Evolutionary conservation across 1,284 basidiomycete genomes (phyloP).

Genomic region (Xerocomus amazonicus): DNA sequence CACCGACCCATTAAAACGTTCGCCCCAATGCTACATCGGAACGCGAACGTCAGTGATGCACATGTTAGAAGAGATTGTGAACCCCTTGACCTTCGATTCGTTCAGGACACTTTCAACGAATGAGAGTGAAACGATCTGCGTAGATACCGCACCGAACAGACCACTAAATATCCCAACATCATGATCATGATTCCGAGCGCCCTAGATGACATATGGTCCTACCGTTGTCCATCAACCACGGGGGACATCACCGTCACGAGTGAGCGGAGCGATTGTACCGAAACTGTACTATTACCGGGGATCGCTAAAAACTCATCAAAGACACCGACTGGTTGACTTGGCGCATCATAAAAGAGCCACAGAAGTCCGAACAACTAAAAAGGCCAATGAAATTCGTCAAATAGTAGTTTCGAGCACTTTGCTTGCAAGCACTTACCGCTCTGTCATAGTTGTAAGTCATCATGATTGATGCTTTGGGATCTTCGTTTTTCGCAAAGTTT

Average conservation of each 20-base stretch:
- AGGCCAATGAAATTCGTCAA: no score
- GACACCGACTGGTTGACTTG: slow-evolving; percentile 43
- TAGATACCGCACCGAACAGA: slow-evolving; percentile 16
- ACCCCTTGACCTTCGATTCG: slow-evolving; percentile 9
- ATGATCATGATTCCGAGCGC: no score
- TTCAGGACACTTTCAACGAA: slow-evolving; percentile 14
- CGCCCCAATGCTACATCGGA: slow-evolving; percentile 10
- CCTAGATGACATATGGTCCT: no score
- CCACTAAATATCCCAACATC: neutral
- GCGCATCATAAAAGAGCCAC: slow-evolving; percentile 53
- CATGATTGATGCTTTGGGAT: slow-evolving; percentile 58
- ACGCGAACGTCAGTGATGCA: neutral
- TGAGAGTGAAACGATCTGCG: slow-evolving; percentile 2
- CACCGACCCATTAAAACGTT: neutral
- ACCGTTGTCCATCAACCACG: no score
- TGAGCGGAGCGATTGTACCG: slow-evolving; percentile 34
- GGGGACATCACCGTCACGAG: slow-evolving; percentile 19
- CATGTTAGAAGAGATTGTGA: neutral
- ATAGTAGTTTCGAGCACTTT: neutral
- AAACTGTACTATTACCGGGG: slow-evolving; percentile 29
- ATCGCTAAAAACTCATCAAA: slow-evolving; percentile 45
- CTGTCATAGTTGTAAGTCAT: slow-evolving; percentile 40
- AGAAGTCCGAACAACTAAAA: slow-evolving; percentile 35
- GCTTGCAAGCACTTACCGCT: neutral
- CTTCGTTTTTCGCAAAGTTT: slow-evolving; percentile 46